Evolutionary conservation across 2,329 filamentous ascomycete genomes (phyloP).

Genomic region (Xylaria sp.): DNA sequence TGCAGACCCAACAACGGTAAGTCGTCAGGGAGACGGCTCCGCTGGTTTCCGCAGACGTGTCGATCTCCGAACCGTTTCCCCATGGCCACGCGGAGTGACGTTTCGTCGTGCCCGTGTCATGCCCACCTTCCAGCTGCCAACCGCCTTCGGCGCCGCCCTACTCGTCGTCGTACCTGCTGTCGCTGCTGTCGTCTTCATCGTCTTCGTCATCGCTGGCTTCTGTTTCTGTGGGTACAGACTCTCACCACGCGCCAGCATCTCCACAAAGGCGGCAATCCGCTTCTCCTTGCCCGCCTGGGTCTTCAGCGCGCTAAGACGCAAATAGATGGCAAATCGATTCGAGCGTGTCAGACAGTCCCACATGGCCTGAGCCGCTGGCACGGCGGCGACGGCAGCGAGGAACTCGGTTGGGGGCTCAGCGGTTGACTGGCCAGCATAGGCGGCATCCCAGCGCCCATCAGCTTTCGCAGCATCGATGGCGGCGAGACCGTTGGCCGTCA

Average conservation of each 20-base stretch:
- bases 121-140: neutral
- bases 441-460: conserved; percentile 63
- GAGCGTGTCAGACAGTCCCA: conserved; percentile 29
- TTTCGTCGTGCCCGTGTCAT: neutral
- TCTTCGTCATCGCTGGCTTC: neutral
- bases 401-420: conserved; percentile 58
- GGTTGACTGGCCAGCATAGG: conserved; percentile 57
- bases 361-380: conserved; percentile 29
- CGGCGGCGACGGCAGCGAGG: conserved; percentile 33
- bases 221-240: conserved; percentile 30
- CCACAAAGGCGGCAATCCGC: conserved; percentile 36
- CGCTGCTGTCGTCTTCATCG: neutral
- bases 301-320: conserved; percentile 34
- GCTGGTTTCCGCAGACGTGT: conserved; percentile 2
- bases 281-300: conserved; percentile 33
- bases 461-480: conserved; percentile 60
- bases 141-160: neutral
- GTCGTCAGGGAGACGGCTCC: neutral
- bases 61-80: conserved; percentile 10
- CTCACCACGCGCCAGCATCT: conserved; percentile 34
- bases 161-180: no score
- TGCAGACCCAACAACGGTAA: neutral
- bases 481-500: conserved; percentile 53
- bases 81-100: neutral
- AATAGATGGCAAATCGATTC: conserved; percentile 35